Conservation (phyloP, 225 moss, liverwort and hornwort genomes). For the Physcomitrellopsis africana region DNA sequence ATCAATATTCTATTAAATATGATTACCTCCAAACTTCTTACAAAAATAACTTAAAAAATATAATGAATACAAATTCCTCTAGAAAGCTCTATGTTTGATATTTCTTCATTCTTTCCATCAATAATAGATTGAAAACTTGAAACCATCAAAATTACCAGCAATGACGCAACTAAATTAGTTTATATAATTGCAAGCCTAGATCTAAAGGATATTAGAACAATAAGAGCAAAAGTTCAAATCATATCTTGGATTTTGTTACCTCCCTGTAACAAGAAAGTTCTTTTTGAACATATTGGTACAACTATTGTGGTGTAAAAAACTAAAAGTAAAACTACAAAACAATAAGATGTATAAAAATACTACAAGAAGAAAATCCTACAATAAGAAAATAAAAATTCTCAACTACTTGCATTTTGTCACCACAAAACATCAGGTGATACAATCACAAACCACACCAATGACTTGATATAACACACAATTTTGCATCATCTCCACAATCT, state of each 20-base stretch:
- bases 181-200: no score
- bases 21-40: no score
- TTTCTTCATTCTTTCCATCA: constrained; percentile 98
- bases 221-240: constrained; percentile 2
- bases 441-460: constrained; percentile 10
- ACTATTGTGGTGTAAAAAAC: constrained; percentile 11
- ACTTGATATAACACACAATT: neutral
- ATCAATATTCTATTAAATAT: neutral
- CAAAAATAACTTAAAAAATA: constrained; percentile 98
- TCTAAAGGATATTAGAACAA: no score
- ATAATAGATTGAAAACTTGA: constrained; percentile 94
- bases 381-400: constrained; percentile 5
- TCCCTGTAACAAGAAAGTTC: constrained; percentile 97
- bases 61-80: constrained; percentile 98
- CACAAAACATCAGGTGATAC: constrained; percentile 2
- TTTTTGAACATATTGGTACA: constrained; percentile 67
- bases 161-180: constrained; percentile 14
- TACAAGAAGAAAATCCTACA: constrained; percentile 41
- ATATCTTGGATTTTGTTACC: constrained; percentile 92
- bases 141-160: constrained; percentile 4
- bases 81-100: constrained; percentile 96
- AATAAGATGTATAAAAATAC: constrained; percentile 24
- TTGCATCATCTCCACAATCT: neutral
- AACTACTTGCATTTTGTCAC: constrained; percentile 10
- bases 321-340: neutral